Evolutionary conservation across 139 green algal genomes (phyloP), one percentile per base, ranked within the genome.

Genomic region (Edaphochlamys debaryana): DNA sequence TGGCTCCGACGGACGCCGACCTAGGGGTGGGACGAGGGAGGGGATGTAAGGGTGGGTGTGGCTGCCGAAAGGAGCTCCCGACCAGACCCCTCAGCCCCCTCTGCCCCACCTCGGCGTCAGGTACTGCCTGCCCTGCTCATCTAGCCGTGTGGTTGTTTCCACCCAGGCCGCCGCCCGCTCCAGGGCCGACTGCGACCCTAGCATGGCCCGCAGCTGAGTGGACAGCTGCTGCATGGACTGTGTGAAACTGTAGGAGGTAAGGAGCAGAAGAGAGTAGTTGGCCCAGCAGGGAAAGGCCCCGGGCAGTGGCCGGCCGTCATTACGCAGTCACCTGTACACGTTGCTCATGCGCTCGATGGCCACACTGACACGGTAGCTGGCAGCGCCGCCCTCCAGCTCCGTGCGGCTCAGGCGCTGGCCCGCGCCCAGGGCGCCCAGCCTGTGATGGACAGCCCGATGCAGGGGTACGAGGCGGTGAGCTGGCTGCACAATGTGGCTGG

Each of bases 271-370:
- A 15, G 4, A 4, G 52, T 25, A 20, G 67, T 1, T 13, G 17
- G 42, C n/a, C 40, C 1, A 63, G 69, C 29, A 13, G 30, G 69
- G 52, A 4, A 62, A 62, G 20, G 52, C 4, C 17, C 52, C 13
- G 52, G 20, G 52, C 52, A 4, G 13, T 6, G 52, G 52, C 13
- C 4, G 17, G 52, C 52, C 52, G 52, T 4, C 17, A 4, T 4
- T 6, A 20, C 52, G 56, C 56, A 63, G 19, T 48, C 42, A 83
- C 63, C 34, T 42, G 77, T 83, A 83, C 45, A 83, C 77, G 64
- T 83, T 83, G 45, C 63, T 54, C 63, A 83, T 73, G 32, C 77
- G 77, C 77, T 83, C 77, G 3, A 83, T 67, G 63, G 77, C 77
- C 23, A 83, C 45, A 22, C 37, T 63, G 11, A 83, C 64, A 8